Conservation (phyloP, 306 rosid species). For the Abrus pulchellus region DNA sequence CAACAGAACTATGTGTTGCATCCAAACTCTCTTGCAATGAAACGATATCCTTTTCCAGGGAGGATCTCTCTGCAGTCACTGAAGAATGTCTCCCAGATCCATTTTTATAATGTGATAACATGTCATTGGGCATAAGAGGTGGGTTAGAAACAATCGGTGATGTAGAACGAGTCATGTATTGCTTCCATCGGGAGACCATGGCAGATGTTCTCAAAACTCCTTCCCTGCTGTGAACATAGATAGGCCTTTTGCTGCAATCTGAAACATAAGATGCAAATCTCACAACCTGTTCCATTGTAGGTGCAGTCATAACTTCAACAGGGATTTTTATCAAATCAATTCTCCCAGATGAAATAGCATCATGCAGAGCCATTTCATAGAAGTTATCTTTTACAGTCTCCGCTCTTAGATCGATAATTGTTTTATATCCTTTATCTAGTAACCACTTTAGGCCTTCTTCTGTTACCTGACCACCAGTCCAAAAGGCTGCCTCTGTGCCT, state of each 20-base stretch:
- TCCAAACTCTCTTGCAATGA: conserved; percentile 52
- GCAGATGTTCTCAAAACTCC: conserved; percentile 89
- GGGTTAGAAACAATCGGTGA: conserved; percentile 60
- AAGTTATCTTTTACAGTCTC: conserved; percentile 79
- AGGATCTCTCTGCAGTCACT: conserved; percentile 45
- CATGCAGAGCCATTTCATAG: conserved; percentile 63
- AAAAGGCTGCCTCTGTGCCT: conserved; percentile 74
- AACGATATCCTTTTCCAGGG: conserved; percentile 50
- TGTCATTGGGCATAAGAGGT: conserved; percentile 49
- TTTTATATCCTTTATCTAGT: conserved; percentile 76
- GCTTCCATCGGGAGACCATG: conserved; percentile 98
- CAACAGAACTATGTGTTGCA: conserved; percentile 48
- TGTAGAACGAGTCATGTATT: conserved; percentile 64
- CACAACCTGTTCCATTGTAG: conserved; percentile 90
- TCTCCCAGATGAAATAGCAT: conserved; percentile 74
- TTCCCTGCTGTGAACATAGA: conserved; percentile 96
- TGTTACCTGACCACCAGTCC: conserved; percentile 96
- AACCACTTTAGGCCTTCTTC: conserved; percentile 96
- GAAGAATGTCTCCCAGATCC: conserved; percentile 54
- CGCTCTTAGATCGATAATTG: conserved; percentile 88
- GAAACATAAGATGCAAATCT: conserved; percentile 80
- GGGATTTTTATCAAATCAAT: conserved; percentile 85
- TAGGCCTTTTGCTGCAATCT: conserved; percentile 71
- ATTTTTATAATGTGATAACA: conserved; percentile 50
- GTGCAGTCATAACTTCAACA: conserved; percentile 85